Evolutionary conservation across 805 yeast genomes (phyloP).

Genomic region (Debaryomyces maramus): DNA sequence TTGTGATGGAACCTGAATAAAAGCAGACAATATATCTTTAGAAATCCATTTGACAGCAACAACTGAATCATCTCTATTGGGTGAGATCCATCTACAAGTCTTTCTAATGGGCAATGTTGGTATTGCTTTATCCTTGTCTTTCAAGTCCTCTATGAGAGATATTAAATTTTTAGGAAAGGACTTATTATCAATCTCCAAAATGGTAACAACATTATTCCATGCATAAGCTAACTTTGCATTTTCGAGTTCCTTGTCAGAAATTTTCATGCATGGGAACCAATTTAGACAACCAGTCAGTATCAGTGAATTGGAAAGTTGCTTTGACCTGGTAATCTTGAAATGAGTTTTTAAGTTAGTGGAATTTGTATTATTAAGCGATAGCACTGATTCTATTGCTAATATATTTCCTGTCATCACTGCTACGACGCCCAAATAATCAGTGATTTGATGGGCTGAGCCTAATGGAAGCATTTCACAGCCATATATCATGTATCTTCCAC

Average conservation of each 20-base stretch:
- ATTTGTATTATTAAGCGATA: slow-evolving; percentile 40
- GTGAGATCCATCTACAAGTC: slow-evolving; percentile 24
- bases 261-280: slow-evolving; percentile 61
- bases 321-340: slow-evolving; percentile 52
- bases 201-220: slow-evolving; percentile 61
- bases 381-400: slow-evolving; percentile 53
- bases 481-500: slow-evolving; percentile 16
- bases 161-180: slow-evolving; percentile 31
- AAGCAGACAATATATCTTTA: slow-evolving; percentile 25
- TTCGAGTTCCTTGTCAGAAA: slow-evolving; percentile 16
- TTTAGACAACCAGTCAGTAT: slow-evolving; percentile 48
- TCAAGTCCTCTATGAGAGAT: slow-evolving; percentile 26
- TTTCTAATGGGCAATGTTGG: slow-evolving; percentile 26
- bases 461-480: slow-evolving; percentile 55
- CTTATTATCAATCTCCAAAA: slow-evolving; percentile 50
- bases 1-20: slow-evolving; percentile 9
- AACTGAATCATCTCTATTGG: slow-evolving; percentile 34
- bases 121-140: slow-evolving; percentile 38
- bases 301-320: slow-evolving; percentile 14
- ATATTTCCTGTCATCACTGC: slow-evolving; percentile 58
- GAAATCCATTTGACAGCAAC: slow-evolving; percentile 58
- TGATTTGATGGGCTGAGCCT: slow-evolving; percentile 52
- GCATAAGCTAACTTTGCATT: slow-evolving; percentile 60
- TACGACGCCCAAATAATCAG: slow-evolving; percentile 58
- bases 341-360: slow-evolving; percentile 43